phyloP scores from a whole-genome alignment of 331 rosid species.

The Telfairia occidentalis region DNA sequence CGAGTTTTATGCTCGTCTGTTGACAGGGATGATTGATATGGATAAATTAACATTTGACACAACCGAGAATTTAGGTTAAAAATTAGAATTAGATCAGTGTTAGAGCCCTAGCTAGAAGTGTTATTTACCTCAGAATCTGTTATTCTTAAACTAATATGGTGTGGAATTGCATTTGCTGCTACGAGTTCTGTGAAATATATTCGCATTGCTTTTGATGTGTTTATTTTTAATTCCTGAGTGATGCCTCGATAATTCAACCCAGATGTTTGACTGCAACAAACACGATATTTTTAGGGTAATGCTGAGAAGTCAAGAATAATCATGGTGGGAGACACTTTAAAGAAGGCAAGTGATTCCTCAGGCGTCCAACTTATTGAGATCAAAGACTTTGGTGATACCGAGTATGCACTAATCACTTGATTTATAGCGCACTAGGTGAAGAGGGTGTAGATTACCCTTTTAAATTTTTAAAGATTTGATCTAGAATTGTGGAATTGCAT shows the following conservation, averaged over 20 bases:
- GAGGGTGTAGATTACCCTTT: background rate
- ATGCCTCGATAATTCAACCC: background rate
- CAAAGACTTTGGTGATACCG: conserved; percentile 44
- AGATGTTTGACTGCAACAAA: background rate
- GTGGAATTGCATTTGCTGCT: background rate
- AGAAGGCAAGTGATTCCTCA: conserved; percentile 61
- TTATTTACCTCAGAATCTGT: background rate
- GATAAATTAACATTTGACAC: background rate
- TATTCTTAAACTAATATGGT: background rate
- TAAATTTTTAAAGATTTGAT: background rate
- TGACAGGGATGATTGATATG: background rate
- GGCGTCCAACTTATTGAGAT: conserved; percentile 41
- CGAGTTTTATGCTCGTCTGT: background rate
- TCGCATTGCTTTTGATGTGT: background rate
- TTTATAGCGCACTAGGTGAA: background rate
- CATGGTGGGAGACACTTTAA: conserved; percentile 91
- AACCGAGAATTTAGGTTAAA: background rate
- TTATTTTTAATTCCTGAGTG: background rate
- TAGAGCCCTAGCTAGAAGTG: background rate
- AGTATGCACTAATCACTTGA: conserved; percentile 31
- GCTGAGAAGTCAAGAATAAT: conserved; percentile 87
- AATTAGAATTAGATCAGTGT: background rate
- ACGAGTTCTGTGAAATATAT: background rate
- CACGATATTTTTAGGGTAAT: conserved; percentile 47
- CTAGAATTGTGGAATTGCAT: background rate